Evolutionary conservation across 2,329 filamentous ascomycete species (phyloP).

Genomic region (Cercospora sp.): DNA sequence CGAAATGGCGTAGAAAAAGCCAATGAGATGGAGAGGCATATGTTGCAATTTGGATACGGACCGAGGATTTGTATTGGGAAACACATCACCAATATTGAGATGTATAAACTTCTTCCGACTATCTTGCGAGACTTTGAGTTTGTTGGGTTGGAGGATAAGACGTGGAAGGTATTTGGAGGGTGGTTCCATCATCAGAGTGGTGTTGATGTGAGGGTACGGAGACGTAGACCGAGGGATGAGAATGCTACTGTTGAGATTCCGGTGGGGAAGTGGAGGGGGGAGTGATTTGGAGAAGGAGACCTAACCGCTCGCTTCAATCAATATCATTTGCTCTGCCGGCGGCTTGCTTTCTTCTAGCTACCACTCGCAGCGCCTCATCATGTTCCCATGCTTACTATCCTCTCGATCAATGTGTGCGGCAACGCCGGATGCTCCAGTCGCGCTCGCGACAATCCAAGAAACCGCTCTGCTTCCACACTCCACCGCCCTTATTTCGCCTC

Average conservation of each 20-base stretch:
- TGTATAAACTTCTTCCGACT: slow-evolving; percentile 15
- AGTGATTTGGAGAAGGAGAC: background rate
- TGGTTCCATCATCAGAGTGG: slow-evolving; percentile 16
- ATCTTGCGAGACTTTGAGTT: slow-evolving; percentile 13
- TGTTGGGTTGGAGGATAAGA: slow-evolving; percentile 10
- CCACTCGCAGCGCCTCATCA: background rate
- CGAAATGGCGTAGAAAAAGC: background rate
- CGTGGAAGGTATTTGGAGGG: slow-evolving; percentile 15
- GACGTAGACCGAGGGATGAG: background rate
- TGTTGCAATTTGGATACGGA: slow-evolving; percentile 14
- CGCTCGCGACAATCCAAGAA: background rate
- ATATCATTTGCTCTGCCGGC: background rate
- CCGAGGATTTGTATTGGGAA: slow-evolving; percentile 16
- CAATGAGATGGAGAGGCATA: slow-evolving; percentile 10
- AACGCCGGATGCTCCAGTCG: background rate
- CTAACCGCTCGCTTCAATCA: background rate
- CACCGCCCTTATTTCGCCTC: background rate
- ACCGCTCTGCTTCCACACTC: background rate
- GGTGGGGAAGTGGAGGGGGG: background rate
- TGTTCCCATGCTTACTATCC: background rate
- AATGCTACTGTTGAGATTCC: background rate
- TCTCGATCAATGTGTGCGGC: background rate
- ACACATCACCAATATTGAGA: slow-evolving; percentile 14
- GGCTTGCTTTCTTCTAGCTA: background rate
- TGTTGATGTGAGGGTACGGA: slow-evolving; percentile 5